Evolutionary conservation across 1,284 basidiomycete species (phyloP), one percentile per base, ranked within the genome.

Genomic region (Boletus semigastroideus): DNA sequence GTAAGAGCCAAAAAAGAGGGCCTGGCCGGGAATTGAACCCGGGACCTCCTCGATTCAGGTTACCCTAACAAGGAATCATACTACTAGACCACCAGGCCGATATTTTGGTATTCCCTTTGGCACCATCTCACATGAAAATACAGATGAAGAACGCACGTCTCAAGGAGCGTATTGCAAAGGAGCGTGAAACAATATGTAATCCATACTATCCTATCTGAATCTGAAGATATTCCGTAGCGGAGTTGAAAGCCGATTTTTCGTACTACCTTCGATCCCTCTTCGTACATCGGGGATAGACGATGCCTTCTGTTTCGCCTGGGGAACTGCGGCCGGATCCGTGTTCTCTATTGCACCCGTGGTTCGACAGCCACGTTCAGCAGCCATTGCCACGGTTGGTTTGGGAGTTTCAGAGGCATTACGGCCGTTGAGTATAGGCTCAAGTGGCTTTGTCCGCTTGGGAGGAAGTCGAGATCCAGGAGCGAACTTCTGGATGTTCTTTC

Each of bases 11-110:
- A 43, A 47, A 45, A 42, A 28, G 6, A 19, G 84, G 84, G 83
- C 84, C 83, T 86, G 79, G 80, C 83, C 80, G 83, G 84, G 84
- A 86, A 86, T 86, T 86, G 85, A 87, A 86, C 85, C 84, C 82
- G 81, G 84, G 84, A 87, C 84, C 84, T 86, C 85, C 83, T 86
- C 83, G 84, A 85, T 37, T 59, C 48, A 41, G 56, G 55, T 33
- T 33, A 4, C 64, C 68, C 75, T 77, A 77, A 78, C 75, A 77
- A 78, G 75, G 76, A 78, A 77, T 77, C 76, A 77, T 77, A 77
- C 74, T 77, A 77, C 76, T 77, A 77, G 76, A 77, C 76, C 74
- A 76, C 74, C 75, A 76, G 75, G 74, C 74, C 75, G 52, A 54
- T 6, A 41, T 11, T 1, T 12, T 0, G 0, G 0, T 2, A 0